phyloP scores from a whole-genome alignment of 2,329 filamentous ascomycete genomes.

The Aspergillus awamori region DNA sequence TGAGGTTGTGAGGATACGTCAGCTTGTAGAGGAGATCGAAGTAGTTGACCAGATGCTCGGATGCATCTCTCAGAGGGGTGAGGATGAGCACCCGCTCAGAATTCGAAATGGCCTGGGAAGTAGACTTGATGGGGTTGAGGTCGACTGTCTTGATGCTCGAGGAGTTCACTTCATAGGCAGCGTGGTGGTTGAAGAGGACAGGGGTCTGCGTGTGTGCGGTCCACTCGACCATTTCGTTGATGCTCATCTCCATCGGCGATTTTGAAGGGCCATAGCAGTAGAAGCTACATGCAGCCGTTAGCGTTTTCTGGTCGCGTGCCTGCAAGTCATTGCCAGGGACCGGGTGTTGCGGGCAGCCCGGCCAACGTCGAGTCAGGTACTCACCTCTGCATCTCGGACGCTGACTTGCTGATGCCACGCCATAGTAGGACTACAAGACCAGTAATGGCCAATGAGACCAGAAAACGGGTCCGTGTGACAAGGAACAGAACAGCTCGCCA shows the following conservation, averaged over 20 bases:
- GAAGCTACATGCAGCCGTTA: conserved; percentile 62
- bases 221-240: conserved; percentile 90
- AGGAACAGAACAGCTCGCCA: conserved; percentile 71
- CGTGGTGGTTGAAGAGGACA: conserved; percentile 94
- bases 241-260: conserved; percentile 92
- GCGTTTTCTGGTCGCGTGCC: conserved; percentile 19
- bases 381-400: conserved; percentile 89
- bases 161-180: conserved; percentile 80
- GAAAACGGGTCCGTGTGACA: conserved; percentile 74
- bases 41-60: conserved; percentile 79
- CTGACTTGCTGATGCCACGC: conserved; percentile 78
- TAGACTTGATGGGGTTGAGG: conserved; percentile 83
- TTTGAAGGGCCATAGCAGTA: conserved; percentile 96
- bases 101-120: conserved; percentile 74
- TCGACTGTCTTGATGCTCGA: conserved; percentile 77
- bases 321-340: background rate
- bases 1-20: conserved; percentile 91
- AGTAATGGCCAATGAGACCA: conserved; percentile 71
- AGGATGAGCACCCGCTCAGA: conserved; percentile 88
- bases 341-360: conserved; percentile 1
- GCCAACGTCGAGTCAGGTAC: conserved; percentile 25
- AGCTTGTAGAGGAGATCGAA: conserved; percentile 90
- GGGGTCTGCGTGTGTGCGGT: conserved; percentile 85
- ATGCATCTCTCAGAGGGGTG: conserved; percentile 89
- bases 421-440: conserved; percentile 80